A percentile compares a stretch with the other conserved stretches of the same genome.
Conservation (phyloP, 352 stramenopile species). For the Phytophthora uliginosa region DNA sequence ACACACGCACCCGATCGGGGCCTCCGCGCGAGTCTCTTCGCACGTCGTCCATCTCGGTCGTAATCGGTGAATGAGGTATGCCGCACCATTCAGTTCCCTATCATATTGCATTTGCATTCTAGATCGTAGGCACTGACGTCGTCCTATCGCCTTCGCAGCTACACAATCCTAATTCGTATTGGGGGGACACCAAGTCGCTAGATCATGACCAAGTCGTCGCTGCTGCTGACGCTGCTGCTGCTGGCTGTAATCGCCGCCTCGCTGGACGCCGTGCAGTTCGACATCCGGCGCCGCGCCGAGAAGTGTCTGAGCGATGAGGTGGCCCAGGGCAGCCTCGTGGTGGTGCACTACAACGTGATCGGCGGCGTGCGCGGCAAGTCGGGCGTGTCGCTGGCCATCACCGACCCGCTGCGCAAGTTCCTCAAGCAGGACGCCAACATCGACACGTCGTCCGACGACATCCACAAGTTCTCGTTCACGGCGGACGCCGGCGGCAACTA, state of each 20-base stretch:
- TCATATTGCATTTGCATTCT: neutral
- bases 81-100: neutral
- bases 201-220: constrained; percentile 27
- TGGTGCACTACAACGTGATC: constrained; percentile 89
- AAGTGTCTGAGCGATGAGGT: constrained; percentile 92
- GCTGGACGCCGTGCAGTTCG: constrained; percentile 78
- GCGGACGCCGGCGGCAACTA: constrained; percentile 76
- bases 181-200: constrained; percentile 22
- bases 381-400: constrained; percentile 77
- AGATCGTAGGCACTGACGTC: constrained; percentile 10
- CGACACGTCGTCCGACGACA: constrained; percentile 82
- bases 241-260: constrained; percentile 31
- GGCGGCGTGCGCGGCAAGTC: constrained; percentile 71
- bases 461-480: constrained; percentile 89
- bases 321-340: constrained; percentile 77
- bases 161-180: constrained; percentile 21
- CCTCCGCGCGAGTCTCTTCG: constrained; percentile 40
- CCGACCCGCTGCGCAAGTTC: constrained; percentile 79
- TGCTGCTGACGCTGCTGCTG: constrained; percentile 49
- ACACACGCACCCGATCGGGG: constrained; percentile 30
- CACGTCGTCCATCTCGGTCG: constrained; percentile 28
- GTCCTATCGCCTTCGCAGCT: constrained; percentile 26
- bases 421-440: constrained; percentile 89
- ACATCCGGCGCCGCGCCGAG: constrained; percentile 69
- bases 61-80: neutral